Percentiles rank a stretch among this genome's conserved stretches.
Conservation (phyloP, 2,329 filamentous ascomycete species). For the Trichoderma sp. region DNA sequence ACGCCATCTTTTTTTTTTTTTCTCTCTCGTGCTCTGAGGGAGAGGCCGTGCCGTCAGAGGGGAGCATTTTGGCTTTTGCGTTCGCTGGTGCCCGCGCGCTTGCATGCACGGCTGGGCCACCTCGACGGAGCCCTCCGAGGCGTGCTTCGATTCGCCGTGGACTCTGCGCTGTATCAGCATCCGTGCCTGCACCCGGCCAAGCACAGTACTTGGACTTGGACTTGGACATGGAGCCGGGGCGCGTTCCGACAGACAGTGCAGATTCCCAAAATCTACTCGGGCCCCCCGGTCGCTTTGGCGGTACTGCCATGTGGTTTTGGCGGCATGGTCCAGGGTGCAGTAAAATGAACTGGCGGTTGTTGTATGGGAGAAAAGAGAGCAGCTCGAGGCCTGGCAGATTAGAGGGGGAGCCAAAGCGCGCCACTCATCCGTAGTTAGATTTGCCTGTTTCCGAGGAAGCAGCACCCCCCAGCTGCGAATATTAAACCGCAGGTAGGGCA, state of each 20-base stretch:
- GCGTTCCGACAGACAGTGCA: constrained; percentile 22
- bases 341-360: constrained; percentile 17
- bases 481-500: background rate
- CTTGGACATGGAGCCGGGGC: constrained; percentile 10
- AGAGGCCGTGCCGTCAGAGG: constrained; percentile 2
- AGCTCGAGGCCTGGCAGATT: constrained; percentile 7
- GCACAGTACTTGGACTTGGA: no score
- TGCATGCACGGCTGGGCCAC: background rate
- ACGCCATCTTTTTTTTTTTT: constrained; percentile 8
- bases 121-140: background rate
- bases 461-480: background rate
- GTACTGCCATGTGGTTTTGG: constrained; percentile 19
- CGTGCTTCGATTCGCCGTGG: background rate
- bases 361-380: constrained; percentile 7
- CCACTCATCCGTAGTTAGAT: constrained; percentile 24
- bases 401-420: constrained; percentile 14
- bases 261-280: background rate
- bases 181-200: background rate
- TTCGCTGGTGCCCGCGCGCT: constrained; percentile 20
- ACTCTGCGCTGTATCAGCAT: background rate
- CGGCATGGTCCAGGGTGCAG: constrained; percentile 13
- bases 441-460: constrained; percentile 13
- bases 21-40: background rate
- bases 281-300: background rate
- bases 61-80: constrained; percentile 10